Evolutionary conservation across 2,329 filamentous ascomycete genomes (phyloP).

Genomic region (Aspergillus aculeatus): DNA sequence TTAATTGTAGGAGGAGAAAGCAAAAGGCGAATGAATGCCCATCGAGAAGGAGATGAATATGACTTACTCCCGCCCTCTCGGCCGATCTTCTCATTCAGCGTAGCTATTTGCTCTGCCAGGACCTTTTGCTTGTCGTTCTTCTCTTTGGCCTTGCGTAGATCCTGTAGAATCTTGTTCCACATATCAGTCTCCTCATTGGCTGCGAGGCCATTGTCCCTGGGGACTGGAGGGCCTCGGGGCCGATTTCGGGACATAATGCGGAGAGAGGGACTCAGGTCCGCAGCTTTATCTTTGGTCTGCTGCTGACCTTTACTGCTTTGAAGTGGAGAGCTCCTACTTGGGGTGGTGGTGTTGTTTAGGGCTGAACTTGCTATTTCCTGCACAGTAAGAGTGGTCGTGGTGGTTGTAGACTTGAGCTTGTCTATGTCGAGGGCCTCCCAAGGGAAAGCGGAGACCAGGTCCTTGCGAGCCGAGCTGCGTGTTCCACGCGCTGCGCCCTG

Average conservation of each 20-base stretch:
- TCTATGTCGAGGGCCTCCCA: slow-evolving; percentile 30
- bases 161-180: slow-evolving; percentile 46
- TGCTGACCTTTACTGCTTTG: slow-evolving; percentile 9
- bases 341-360: not conserved
- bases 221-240: slow-evolving; percentile 36
- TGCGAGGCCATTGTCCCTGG: slow-evolving; percentile 44
- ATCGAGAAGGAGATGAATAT: not conserved
- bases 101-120: slow-evolving; percentile 41
- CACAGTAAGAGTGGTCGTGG: not conserved
- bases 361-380: not conserved
- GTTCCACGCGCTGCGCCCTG: slow-evolving; percentile 27
- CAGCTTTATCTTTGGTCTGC: slow-evolving; percentile 2
- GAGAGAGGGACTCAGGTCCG: slow-evolving; percentile 2
- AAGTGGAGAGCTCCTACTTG: slow-evolving; percentile 1
- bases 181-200: slow-evolving; percentile 47
- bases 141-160: slow-evolving; percentile 44
- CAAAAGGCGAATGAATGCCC: not conserved
- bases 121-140: slow-evolving; percentile 44
- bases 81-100: slow-evolving; percentile 46
- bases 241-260: slow-evolving; percentile 44
- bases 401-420: slow-evolving; percentile 14
- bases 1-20: not conserved
- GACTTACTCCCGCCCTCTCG: slow-evolving; percentile 44
- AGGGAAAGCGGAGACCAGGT: slow-evolving; percentile 24
- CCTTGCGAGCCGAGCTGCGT: slow-evolving; percentile 19